Evolutionary conservation across 1,284 basidiomycete genomes (phyloP).

Genomic region (Mycena sp.): DNA sequence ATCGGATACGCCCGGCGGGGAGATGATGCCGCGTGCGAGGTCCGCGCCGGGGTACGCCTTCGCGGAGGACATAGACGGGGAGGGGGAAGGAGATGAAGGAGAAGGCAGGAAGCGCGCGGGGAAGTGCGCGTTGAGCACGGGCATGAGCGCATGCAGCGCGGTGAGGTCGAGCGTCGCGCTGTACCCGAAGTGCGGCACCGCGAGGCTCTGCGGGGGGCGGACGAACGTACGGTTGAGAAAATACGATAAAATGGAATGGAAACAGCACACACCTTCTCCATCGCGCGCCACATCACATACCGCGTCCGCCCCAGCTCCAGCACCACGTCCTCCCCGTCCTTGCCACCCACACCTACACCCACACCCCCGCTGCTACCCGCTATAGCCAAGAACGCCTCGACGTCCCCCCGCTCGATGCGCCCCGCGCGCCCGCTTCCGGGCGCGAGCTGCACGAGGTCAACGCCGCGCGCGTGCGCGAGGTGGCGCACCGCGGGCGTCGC

Average conservation of each 20-base stretch:
- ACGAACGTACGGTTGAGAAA: slow-evolving; percentile 11
- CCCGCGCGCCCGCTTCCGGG: no score
- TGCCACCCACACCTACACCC: no score
- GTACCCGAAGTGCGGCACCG: slow-evolving; percentile 87
- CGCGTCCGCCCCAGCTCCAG: slow-evolving; percentile 83
- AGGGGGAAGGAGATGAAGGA: slow-evolving; percentile 48
- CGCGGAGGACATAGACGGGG: slow-evolving; percentile 33
- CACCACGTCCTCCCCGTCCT: slow-evolving; percentile 64
- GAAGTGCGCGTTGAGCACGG: slow-evolving; percentile 75
- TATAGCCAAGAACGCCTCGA: no score
- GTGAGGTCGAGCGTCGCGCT: slow-evolving; percentile 89
- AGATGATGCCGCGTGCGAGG: no score
- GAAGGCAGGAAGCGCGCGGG: slow-evolving; percentile 68
- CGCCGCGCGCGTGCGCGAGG: no score
- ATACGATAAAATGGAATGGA: neutral
- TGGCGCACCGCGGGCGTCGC: no score
- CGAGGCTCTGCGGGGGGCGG: slow-evolving; percentile 71
- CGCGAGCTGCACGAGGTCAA: no score
- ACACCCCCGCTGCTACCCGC: no score
- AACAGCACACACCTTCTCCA: slow-evolving; percentile 78
- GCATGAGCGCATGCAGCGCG: slow-evolving; percentile 74
- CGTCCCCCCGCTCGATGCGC: no score
- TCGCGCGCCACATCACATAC: slow-evolving; percentile 88
- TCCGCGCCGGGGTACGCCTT: no score
- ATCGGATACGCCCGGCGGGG: no score